Conservation (phyloP, 164 flowering plant genomes). For the Vitis rupestris region DNA sequence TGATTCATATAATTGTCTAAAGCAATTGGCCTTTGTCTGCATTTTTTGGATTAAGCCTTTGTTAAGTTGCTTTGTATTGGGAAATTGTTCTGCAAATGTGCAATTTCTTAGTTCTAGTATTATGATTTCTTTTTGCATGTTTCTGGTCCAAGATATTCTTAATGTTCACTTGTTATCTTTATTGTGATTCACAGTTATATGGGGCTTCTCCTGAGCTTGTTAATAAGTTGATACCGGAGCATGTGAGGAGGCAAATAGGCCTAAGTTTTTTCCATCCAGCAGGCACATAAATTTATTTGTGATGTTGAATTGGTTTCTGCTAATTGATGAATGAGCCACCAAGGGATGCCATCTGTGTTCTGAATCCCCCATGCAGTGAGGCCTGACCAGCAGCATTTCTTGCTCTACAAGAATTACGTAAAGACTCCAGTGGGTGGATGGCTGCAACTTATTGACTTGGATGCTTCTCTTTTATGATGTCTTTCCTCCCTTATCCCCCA, state of each 20-base stretch:
- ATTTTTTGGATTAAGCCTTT: too few species aligned
- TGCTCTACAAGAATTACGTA: constrained; percentile 8
- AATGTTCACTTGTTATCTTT: too few species aligned
- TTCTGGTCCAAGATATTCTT: too few species aligned
- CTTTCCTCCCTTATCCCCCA: background rate
- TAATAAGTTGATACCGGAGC: constrained; percentile 52
- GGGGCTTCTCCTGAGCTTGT: constrained; percentile 54
- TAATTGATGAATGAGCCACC: constrained; percentile 8
- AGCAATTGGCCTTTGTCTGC: too few species aligned
- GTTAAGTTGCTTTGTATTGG: too few species aligned
- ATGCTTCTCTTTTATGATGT: background rate
- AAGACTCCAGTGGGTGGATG: constrained; percentile 14
- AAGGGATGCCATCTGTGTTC: constrained; percentile 10
- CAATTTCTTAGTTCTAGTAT: too few species aligned
- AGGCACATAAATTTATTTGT: constrained; percentile 22
- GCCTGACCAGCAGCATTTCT: constrained; percentile 12
- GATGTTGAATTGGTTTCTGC: constrained; percentile 2
- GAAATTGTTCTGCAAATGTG: too few species aligned
- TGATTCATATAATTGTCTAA: too few species aligned
- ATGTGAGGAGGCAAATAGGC: constrained; percentile 43
- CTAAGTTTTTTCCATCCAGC: constrained; percentile 34
- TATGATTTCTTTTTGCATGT: too few species aligned
- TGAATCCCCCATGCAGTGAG: constrained; percentile 4
- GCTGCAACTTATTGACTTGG: constrained; percentile 5
- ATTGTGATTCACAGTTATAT: constrained; percentile 26